These are phyloP conservation scores for Coelastrella sp. DNA, from an alignment of 139 green algal species.

Conservation along the genomic window DNA sequence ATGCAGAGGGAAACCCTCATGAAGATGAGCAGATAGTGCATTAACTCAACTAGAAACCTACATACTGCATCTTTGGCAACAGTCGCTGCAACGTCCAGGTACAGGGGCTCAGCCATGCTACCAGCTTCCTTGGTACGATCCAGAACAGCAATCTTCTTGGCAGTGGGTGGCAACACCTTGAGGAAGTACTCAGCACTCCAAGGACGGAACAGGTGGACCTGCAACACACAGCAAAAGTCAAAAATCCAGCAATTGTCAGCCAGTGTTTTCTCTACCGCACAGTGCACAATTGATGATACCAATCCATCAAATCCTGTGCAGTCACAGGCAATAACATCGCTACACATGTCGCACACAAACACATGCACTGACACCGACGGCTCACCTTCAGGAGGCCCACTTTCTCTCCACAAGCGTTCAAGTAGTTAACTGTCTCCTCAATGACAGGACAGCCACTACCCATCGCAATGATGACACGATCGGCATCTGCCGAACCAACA, in stretches of 20 bases:
- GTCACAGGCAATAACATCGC: background rate
- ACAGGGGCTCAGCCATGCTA: conserved; percentile 55
- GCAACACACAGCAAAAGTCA: background rate
- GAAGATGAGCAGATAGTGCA: too few relatives aligned
- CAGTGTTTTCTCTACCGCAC: too few relatives aligned
- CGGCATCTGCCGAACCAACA: conserved; percentile 57
- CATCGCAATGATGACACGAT: conserved; percentile 66
- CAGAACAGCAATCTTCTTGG: conserved; percentile 57
- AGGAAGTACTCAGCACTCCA: conserved; percentile 64
- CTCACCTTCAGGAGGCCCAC: conserved; percentile 66
- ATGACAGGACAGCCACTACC: conserved; percentile 59
- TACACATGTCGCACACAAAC: background rate
- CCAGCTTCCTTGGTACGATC: conserved; percentile 73
- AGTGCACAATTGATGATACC: too few relatives aligned
- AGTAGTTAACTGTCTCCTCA: conserved; percentile 54
- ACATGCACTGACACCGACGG: too few relatives aligned
- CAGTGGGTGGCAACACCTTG: conserved; percentile 53
- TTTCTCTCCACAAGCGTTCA: conserved; percentile 53
- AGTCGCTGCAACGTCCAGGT: conserved; percentile 49
- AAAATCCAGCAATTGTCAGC: background rate
- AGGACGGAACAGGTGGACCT: conserved; percentile 67
- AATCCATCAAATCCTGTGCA: too few relatives aligned
- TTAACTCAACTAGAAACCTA: conserved; percentile 18
- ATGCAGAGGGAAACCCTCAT: too few relatives aligned
- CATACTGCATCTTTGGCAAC: conserved; percentile 37